Base-by-base conservation (phyloP, 768 basidiomycete genomes). In the Rhodosporidiobolus odoratus region DNA sequence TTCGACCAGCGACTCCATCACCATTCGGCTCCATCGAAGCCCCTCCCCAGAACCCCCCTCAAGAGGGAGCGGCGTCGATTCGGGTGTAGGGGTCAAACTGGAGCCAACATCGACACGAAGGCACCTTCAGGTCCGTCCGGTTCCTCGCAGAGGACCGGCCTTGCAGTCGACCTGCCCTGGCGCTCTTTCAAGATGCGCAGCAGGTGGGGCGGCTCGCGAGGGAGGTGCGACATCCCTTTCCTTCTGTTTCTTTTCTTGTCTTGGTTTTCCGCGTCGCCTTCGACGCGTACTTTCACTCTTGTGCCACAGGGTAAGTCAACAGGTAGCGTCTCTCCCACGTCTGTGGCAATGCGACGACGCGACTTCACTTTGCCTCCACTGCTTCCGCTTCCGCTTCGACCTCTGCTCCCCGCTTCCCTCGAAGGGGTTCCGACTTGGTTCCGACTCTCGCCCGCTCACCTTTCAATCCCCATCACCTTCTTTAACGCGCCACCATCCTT, bases 21-120 rank as follows among this genome's bases (percentile, higher is more conserved):
- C 43, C 25, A 21, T 38, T 30, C 69, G 69, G 69, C 69, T 62
- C 54, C 63, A 57, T 71, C 69, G 69, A 71, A 71, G 69, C 69
- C 65, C 69, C 58, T 56, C 69, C 69, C 69, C 48, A 71, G 69
- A 62, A 65, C 15, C 69, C 64, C 69, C 58, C 35, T 38, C 21
- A 7, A 19, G 25, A 27, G 59, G n/a, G 21, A 45, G 69, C 43
- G 59, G 69, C 56, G 59, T 62, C 64, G 38, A 56, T 71, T 65
- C 65, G 64, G 69, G 65, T 60, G 60, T 32, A 60, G 57, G 69
- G 65, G 69, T 71, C 69, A 71, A 71, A 71, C 52, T 62, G 69
- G 34, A 58, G 69, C 69, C 69, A 71, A 71, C 9, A 71, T 0
- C 47, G 35, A 57, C 37, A 30, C n/a, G 17, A 21, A 35, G 4